Conservation (phyloP, 345 rosid species). For the Gossypium rotundifolium region DNA sequence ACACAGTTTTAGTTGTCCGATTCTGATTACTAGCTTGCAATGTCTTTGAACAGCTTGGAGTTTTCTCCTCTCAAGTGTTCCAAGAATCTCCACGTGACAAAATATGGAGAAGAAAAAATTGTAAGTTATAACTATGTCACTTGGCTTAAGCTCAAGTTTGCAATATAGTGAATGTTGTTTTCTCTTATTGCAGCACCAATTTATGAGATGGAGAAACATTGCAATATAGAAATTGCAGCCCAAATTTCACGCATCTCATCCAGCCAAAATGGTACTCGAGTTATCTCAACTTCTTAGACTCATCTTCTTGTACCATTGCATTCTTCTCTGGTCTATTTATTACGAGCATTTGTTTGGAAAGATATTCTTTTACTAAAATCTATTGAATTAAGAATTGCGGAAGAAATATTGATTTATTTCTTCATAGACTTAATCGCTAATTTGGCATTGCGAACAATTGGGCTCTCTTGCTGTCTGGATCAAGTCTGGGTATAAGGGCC, state of each 20-base stretch:
- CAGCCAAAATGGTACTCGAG: conserved; percentile 40
- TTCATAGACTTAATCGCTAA: neutral
- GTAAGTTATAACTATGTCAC: conserved; percentile 30
- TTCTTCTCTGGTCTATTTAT: conserved; percentile 3
- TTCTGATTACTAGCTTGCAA: conserved; percentile 7
- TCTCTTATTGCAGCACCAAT: conserved; percentile 61
- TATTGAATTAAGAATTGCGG: conserved; percentile 1
- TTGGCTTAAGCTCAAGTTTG: conserved; percentile 18
- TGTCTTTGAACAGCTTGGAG: conserved; percentile 73
- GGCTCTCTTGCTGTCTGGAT: neutral
- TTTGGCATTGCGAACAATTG: neutral
- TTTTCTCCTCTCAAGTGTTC: conserved; percentile 91
- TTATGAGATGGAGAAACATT: conserved; percentile 94
- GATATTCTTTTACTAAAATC: neutral
- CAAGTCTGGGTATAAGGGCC: neutral
- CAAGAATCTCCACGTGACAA: conserved; percentile 85
- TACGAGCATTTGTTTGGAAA: neutral
- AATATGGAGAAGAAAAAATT: conserved; percentile 68
- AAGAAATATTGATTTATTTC: neutral
- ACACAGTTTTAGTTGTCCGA: neutral
- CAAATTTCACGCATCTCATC: conserved; percentile 61
- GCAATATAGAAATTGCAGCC: conserved; percentile 91
- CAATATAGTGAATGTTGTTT: conserved; percentile 11
- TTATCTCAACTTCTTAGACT: conserved; percentile 14
- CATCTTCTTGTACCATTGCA: neutral